Percentiles rank a stretch among this genome's conserved stretches.
phyloP scores from a whole-genome alignment of 495 filamentous ascomycete species.

The Zalerion maritima region DNA sequence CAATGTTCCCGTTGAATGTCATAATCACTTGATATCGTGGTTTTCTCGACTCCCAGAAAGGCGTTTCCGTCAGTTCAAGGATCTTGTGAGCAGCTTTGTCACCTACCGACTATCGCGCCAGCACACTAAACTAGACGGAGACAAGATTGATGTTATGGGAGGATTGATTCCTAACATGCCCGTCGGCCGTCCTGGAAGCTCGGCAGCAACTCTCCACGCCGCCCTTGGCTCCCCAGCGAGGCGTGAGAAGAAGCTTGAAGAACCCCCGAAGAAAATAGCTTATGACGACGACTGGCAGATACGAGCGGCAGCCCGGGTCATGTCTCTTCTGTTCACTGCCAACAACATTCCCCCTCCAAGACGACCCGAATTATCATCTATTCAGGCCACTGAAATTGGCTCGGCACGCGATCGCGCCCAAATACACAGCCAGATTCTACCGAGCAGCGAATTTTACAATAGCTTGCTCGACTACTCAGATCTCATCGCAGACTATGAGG shows the following conservation, averaged over 20 bases:
- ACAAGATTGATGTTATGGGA: constrained; percentile 40
- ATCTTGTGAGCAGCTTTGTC: constrained; percentile 65
- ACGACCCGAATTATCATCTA: constrained; percentile 9
- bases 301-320: constrained; percentile 63
- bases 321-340: constrained; percentile 71
- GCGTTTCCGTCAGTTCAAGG: constrained; percentile 58
- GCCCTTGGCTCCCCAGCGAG: constrained; percentile 45
- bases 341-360: constrained; percentile 43
- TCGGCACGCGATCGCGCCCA: constrained; percentile 18
- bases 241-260: constrained; percentile 29
- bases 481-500: constrained; percentile 75
- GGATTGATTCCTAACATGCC: constrained; percentile 59
- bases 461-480: constrained; percentile 74
- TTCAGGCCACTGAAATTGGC: background rate
- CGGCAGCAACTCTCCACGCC: constrained; percentile 57
- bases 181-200: constrained; percentile 41
- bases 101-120: constrained; percentile 69
- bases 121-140: constrained; percentile 48
- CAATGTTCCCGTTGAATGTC: constrained; percentile 60
- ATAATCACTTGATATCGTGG: constrained; percentile 76
- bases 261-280: constrained; percentile 39
- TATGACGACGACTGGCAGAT: constrained; percentile 91
- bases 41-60: constrained; percentile 56
- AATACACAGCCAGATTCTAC: constrained; percentile 47
- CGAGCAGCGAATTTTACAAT: constrained; percentile 79